These are phyloP conservation scores for Panaeolus cyanescens DNA, from an alignment of 768 basidiomycete genomes.

Conservation along the genomic window DNA sequence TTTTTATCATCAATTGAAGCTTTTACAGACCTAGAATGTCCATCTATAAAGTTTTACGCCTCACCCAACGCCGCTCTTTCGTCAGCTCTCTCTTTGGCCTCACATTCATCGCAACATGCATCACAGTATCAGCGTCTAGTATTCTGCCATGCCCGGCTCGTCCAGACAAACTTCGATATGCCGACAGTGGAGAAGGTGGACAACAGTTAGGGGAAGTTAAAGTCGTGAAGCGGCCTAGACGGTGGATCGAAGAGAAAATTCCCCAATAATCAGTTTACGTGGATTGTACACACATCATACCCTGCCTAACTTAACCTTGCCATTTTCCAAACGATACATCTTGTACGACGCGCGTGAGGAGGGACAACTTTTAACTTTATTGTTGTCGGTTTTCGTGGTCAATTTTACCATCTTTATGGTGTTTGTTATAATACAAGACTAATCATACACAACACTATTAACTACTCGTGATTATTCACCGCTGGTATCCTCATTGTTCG, in stretches of 20 bases:
- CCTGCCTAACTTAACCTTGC: not conserved
- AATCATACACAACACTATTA: constrained; percentile 20
- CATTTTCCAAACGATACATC: too few relatives aligned
- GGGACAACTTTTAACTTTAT: not conserved
- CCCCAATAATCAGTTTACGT: constrained; percentile 29
- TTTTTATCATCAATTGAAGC: not conserved
- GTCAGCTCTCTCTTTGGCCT: constrained; percentile 79
- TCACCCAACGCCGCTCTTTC: constrained; percentile 70
- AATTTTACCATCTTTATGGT: constrained; percentile 24
- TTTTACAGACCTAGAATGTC: constrained; percentile 50
- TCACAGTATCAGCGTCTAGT: constrained; percentile 81
- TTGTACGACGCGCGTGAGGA: too few relatives aligned
- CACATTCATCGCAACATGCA: constrained; percentile 75
- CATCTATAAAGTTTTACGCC: constrained; percentile 56
- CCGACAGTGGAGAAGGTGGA: constrained; percentile 48
- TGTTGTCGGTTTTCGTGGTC: constrained; percentile 7
- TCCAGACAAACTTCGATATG: constrained; percentile 54
- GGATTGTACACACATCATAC: not conserved
- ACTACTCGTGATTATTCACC: constrained; percentile 22
- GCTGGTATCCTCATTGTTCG: constrained; percentile 40
- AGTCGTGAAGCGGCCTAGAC: constrained; percentile 61
- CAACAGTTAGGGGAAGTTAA: constrained; percentile 40
- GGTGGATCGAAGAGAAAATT: constrained; percentile 82
- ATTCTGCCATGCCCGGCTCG: constrained; percentile 82
- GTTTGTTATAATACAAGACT: constrained; percentile 24